Conservation (phyloP, 2,329 filamentous ascomycete genomes). For the Talaromyces verruculosus region DNA sequence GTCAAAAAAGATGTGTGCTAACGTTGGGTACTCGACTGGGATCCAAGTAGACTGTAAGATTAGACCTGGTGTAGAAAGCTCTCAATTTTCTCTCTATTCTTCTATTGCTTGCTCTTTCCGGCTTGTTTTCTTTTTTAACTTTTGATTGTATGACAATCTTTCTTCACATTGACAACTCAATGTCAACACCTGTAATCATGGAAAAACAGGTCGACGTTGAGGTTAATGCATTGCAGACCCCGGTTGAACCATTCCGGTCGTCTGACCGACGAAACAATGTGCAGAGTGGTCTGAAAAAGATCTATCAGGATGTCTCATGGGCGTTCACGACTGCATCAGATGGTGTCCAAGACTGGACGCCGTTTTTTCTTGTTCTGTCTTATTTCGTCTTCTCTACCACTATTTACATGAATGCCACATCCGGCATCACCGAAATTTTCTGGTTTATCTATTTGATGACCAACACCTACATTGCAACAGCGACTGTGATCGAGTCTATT, state of each 20-base stretch:
- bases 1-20: no score
- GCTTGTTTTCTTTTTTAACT: not conserved
- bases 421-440: slow-evolving; percentile 41
- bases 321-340: slow-evolving; percentile 19
- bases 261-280: slow-evolving; percentile 14
- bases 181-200: slow-evolving; percentile 14
- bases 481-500: slow-evolving; percentile 45
- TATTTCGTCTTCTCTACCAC: slow-evolving; percentile 46
- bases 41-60: not conserved
- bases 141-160: not conserved
- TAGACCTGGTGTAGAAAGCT: not conserved
- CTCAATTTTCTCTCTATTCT: not conserved
- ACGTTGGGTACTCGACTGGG: not conserved
- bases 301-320: slow-evolving; percentile 19
- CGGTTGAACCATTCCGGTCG: not conserved
- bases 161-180: not conserved
- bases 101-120: not conserved
- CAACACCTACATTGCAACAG: slow-evolving; percentile 47
- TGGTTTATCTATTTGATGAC: slow-evolving; percentile 49
- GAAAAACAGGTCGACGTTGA: slow-evolving; percentile 16
- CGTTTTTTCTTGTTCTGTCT: slow-evolving; percentile 42
- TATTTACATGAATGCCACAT: slow-evolving; percentile 43
- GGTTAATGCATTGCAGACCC: slow-evolving; percentile 2
- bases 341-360: slow-evolving; percentile 40
- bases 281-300: slow-evolving; percentile 15